Evolutionary conservation across 2,329 filamentous ascomycete species (phyloP), one percentile per base, ranked within the genome.

Genomic region (Alternaria burnsii): DNA sequence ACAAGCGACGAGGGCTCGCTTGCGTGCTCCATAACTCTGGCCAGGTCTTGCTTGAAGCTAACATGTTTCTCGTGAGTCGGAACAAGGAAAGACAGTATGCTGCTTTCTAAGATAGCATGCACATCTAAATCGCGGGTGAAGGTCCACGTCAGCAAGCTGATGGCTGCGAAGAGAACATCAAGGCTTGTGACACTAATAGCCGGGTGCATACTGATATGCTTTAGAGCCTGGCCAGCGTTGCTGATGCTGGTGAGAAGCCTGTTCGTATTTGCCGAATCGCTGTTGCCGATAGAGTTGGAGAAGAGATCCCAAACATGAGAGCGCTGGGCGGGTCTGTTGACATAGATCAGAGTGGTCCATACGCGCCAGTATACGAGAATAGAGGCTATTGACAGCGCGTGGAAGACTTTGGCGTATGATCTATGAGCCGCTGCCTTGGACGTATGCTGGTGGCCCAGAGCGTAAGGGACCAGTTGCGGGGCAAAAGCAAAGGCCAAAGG

Each of bases 71-170:
- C 71, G 16, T 71, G 59, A 34, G 66, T 65, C 5, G 66, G 61
- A 16, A 68, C 61, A 3, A 76, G 47, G 51, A 74, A 74, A 6
- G 72, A 70, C 7, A 79, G 58, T 28, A 75, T 53, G 44, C 72
- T 77, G 59, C 67, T 74, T 22, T 75, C 67, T 8, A 88, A 70
- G 65, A 89, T 84, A 10, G 83, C 79, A n/a, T 78, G 75, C 0
- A 83, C 79, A 65, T 86, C 82, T 3, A 85, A 77, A 22, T 83
- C 81, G 32, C 86, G 80, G 1, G 84, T 80, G 41, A 85, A 85
- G n/a, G 84, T 82, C 87, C 87, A 89, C 2, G 84, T 58, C 1
- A 86, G 82, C n/a, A 88, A 73, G 57, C 82, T 85, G 14, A 86
- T 59, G 1, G 80, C 79, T 22, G 83, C 86, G 36, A 88, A 78